phyloP scores from a whole-genome alignment of 1,284 basidiomycete genomes.

The Cutaneotrichosporon cavernicola region DNA sequence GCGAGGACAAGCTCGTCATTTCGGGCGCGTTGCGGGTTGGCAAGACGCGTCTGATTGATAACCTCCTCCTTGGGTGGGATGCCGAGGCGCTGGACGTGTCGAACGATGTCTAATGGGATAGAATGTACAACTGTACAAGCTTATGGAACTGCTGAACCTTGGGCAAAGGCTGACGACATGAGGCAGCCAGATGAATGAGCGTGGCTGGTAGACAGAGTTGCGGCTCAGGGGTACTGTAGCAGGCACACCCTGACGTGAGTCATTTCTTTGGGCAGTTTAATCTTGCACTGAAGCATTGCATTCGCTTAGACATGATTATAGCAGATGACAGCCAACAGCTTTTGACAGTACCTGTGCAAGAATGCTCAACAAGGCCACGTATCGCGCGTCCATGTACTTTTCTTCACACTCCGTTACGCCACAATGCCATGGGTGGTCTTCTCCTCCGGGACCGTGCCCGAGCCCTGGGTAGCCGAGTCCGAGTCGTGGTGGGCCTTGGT shows the following conservation, averaged over 20 bases:
- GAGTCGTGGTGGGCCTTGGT: neutral
- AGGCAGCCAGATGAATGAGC: no score
- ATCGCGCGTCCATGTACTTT: neutral
- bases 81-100: constrained; percentile 24
- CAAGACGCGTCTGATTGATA: constrained; percentile 88
- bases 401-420: neutral
- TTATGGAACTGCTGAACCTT: no score
- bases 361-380: neutral
- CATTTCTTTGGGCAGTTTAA: no score
- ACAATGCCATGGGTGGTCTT: neutral
- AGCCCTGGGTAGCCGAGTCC: constrained; percentile 4
- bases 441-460: neutral
- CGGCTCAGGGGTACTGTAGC: no score
- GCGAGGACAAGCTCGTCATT: constrained; percentile 63
- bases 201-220: no score
- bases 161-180: no score
- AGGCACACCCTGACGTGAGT: no score
- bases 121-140: neutral
- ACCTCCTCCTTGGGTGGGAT: constrained; percentile 71
- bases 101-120: constrained; percentile 5
- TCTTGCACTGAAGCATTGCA: neutral
- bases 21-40: constrained; percentile 89
- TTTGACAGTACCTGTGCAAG: neutral
- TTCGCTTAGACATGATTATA: neutral
- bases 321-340: neutral